Evolutionary conservation across 306 rosid genomes (phyloP), one percentile per base, ranked within the genome.

Genomic region (Argentina anserina): DNA sequence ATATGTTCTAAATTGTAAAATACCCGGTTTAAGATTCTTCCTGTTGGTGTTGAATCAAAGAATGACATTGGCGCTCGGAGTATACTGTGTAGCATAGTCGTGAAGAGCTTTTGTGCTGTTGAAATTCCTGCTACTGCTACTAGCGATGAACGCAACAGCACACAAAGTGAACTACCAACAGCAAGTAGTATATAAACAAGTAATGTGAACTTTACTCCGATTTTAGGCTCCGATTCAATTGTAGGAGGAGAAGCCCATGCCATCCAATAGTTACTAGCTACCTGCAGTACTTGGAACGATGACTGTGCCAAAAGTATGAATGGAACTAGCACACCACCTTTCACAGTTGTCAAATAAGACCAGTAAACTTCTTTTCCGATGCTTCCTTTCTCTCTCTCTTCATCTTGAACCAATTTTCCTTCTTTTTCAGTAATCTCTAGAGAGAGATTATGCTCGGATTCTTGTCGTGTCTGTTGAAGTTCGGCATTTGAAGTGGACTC

Each of bases 21-120:
- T 86, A 94, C 98, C 89, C 98, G 84, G 70, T 92, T 94, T 75
- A 94, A 82, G 79, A 91, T 91, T 86, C 98, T 89, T 79, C 98
- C 98, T n/a, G 96, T 83, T 71, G 98, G 98, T 10, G 98, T 94
- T 56, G 98, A 94, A 80, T 94, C 98, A 33, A 94, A 94, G 76
- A 94, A 94, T 1, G 97, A 37, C 98, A 94, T 94, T 20, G 97
- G 98, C 10, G 98, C 96, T n/a, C 96, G 72, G 75, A 89, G 75
- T 12, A 94, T 72, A 28, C 89, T 88, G 31, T 69, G 81, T 81
- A 94, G 76, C 98, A 94, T 91, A 42, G 77, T 88, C 52, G 80
- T 81, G 87, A 94, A 94, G 67, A 94, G 84, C 68, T 60, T 84
- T 55, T 94, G 88, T 52, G 97, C 88, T 39, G 98, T 86, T 81